A percentile compares a stretch with the other conserved stretches of the same genome.
Conservation (phyloP, 352 stramenopile species). For the Phytopythium oedochilum region DNA sequence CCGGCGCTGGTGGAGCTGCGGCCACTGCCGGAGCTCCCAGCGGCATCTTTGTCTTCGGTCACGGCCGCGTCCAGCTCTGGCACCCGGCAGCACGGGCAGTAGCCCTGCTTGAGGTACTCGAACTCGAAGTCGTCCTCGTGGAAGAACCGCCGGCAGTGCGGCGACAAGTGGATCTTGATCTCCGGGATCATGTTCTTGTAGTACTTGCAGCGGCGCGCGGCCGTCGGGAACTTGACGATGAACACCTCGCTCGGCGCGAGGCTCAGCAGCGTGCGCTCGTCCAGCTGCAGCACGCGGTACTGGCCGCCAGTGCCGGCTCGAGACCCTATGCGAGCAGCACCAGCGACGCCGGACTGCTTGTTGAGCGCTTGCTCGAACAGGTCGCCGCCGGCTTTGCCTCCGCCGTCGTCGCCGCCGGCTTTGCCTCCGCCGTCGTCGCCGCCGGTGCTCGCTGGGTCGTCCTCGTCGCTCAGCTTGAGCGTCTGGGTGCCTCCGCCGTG, state of each 20-base stretch:
- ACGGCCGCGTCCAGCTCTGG: constrained; percentile 30
- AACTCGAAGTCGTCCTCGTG: constrained; percentile 96
- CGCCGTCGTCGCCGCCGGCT: too few relatives aligned
- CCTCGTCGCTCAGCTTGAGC: constrained; percentile 73
- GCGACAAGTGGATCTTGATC: constrained; percentile 89
- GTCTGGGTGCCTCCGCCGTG: constrained; percentile 62
- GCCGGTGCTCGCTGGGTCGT: constrained; percentile 34
- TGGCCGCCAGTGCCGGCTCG: constrained; percentile 31
- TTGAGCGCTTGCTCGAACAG: constrained; percentile 87
- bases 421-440: constrained; percentile 27
- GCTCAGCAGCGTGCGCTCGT: constrained; percentile 61
- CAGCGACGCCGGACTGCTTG: constrained; percentile 50
- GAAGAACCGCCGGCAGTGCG: constrained; percentile 91
- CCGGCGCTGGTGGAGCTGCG: background rate
- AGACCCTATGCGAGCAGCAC: constrained; percentile 23
- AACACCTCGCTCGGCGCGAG: constrained; percentile 85
- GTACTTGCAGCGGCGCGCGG: constrained; percentile 54
- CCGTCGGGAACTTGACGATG: constrained; percentile 72
- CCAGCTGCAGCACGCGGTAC: constrained; percentile 78
- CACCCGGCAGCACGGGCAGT: constrained; percentile 88
- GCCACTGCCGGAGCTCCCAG: constrained; percentile 2
- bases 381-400: constrained; percentile 10
- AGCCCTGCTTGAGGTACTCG: constrained; percentile 81
- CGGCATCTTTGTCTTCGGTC: constrained; percentile 12
- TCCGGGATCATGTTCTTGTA: constrained; percentile 94